Evolutionary conservation across 768 basidiomycete species (phyloP), one percentile per base, ranked within the genome.

Genomic region (Zangia roseola): DNA sequence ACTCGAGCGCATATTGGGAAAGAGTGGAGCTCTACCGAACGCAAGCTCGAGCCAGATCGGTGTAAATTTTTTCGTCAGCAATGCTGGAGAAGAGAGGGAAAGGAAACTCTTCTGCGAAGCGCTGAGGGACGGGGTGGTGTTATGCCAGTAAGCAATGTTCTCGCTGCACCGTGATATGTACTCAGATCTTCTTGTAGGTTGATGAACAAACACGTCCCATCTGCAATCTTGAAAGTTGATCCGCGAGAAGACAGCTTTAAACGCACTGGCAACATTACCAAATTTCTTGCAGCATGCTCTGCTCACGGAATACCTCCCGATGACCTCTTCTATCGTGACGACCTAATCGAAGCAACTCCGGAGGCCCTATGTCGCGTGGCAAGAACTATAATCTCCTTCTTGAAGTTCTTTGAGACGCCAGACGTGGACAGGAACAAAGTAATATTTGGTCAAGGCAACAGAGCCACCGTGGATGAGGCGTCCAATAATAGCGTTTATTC

Each of bases 41-140:
- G 71, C 74, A 46, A 73, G 73, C n/a, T 71, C 71, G 14, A 79
- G 74, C 49, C 72, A 74, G 48, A 50, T 69, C 40, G 64, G 62
- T 35, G 35, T 48, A 13, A 59, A 57, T 34, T 64, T 70, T 14
- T 65, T 76, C 19, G 52, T 75, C 16, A 74, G 76, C 56, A 69
- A 73, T 20, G 71, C 74, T 24, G 84, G 84, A 30, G 90, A 88
- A 68, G 90, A 91, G 55, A 75, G 84, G 59, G 89, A 94, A 68
- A 72, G 86, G 54, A 76, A 74, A 45, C 65, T 81, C 26, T 95
- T 94, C 59, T 73, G 76, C 28, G 89, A 93, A 45, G 83, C 88
- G 0, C 63, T 94, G 47, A 71, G 82, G 58, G 93, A 95, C 70
- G 93, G 93, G 1, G 87, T 84, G 65, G 80, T 94, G 19, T 76